Evolutionary conservation across 208 protist species (phyloP), one percentile per base, ranked within the genome.

Genomic region (Wallacemonas sp.): DNA sequence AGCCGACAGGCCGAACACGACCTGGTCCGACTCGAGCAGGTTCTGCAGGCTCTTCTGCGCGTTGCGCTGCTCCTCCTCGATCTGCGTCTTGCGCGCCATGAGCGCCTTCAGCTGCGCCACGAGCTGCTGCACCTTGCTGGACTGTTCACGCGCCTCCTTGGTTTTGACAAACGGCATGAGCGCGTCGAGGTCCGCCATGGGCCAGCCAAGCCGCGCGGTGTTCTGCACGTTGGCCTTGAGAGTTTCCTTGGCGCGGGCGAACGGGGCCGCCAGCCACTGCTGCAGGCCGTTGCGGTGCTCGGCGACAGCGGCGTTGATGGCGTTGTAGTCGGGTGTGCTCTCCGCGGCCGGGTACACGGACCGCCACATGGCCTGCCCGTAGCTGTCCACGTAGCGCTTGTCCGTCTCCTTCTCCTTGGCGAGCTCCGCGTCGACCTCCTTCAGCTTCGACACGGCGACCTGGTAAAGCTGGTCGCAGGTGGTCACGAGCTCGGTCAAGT

Each of bases 351-450:
- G 84, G 54, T 66, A 79, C 48, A 81, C 72, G 18, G 67, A 62
- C 18, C 81, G 83, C 87, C 91, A 93, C 78, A 93, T 94, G 39
- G 80, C 74, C 52, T 89, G 83, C 18, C 91, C 90, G 62, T 95
- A 95, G 29, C 76, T 62, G 28, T 82, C 65, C 1, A 79, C 14
- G 61, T 86, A 91, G 20, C 50, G 67, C 31, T 32, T 70, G 61
- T 93, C 85, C 32, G 57, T 57, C 59, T 75, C 70, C 62, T 74
- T 69, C 64, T 93, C 86, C 59, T 72, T 77, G 48, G 77, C 76
- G 42, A 92, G 67, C 65, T 87, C 77, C 36, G 49, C 65, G 49
- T 78, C 69, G 22, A 92, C 65, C 36, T 92, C 80, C 48, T 81
- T 54, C n/a, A 93, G 48, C 72, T 87, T 87, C 38, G 31, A 64